Evolutionary conservation across 257 asterid genomes (phyloP).

Genomic region (Nyctanthes arbortristis): DNA sequence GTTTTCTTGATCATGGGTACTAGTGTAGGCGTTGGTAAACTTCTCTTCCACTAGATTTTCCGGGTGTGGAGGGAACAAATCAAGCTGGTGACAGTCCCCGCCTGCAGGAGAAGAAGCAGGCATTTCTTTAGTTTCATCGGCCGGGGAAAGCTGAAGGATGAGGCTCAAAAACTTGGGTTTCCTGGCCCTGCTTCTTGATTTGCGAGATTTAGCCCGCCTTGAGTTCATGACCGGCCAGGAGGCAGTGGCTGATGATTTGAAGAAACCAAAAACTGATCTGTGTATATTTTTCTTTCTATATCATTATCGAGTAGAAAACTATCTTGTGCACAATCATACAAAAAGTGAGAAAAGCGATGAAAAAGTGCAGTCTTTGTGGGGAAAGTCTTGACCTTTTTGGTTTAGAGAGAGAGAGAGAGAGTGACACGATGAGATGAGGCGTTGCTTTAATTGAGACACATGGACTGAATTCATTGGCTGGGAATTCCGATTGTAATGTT

Average conservation of each 20-base stretch:
- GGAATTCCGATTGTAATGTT: slow-evolving; percentile 23
- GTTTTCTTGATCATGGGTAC: slow-evolving; percentile 57
- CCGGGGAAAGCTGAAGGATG: slow-evolving; percentile 49
- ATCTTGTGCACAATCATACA: slow-evolving; percentile 9
- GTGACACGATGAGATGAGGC: slow-evolving; percentile 34
- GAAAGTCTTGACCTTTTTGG: slow-evolving; percentile 20
- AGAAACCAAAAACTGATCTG: neutral
- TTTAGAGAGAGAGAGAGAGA: slow-evolving; percentile 1
- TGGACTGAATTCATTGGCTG: slow-evolving; percentile 40
- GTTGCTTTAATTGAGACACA: slow-evolving; percentile 38
- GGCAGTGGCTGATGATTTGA: slow-evolving; percentile 8
- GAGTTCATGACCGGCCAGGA: neutral
- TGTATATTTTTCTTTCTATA: neutral
- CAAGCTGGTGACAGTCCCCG: slow-evolving; percentile 38
- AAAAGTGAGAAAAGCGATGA: slow-evolving; percentile 19
- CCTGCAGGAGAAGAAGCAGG: slow-evolving; percentile 11
- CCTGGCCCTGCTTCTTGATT: slow-evolving; percentile 36
- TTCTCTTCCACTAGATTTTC: slow-evolving; percentile 41
- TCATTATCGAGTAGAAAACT: neutral
- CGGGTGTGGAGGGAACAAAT: slow-evolving; percentile 51
- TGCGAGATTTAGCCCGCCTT: slow-evolving; percentile 23
- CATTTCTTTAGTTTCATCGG: slow-evolving; percentile 28
- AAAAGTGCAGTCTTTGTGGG: slow-evolving; percentile 28
- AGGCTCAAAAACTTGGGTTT: slow-evolving; percentile 81
- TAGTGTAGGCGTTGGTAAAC: slow-evolving; percentile 18